Evolutionary conservation across 192 early-diverging fungal species (phyloP), one percentile per base, ranked within the genome.

Genomic region (Podila clonocystis): DNA sequence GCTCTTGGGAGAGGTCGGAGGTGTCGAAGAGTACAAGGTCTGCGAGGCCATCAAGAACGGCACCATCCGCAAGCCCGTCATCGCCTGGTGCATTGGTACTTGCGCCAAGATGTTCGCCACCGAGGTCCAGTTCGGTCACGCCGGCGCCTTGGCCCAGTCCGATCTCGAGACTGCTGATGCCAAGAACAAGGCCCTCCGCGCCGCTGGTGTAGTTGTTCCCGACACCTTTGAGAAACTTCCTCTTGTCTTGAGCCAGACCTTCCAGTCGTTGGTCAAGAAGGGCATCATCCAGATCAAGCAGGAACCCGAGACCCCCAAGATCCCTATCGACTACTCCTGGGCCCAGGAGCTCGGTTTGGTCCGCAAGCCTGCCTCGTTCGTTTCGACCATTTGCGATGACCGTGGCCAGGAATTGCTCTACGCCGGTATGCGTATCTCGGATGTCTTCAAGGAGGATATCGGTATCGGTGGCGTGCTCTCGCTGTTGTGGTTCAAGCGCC

Each of bases 311-410:
- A 83, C 91, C 38, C 97, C 97, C 73, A 97, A 97, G 91, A 97
- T 98, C 74, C 97, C 97, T 29, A 97, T 98, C 82, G 97, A 98
- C 88, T 98, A 98, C 86, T 91, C 95, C 13, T 98, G 97, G 97
- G 97, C 97, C 34, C 95, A 97, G 85, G 97, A 98, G 89, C 90
- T 98, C 33, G 97, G 97, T 24, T 90, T 98, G 68, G 94, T 98
- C 68, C 94, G 97, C 83, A 98, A 98, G 88, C 97, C 97, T 28
- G 95, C 97, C 9, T 93, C 93, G 71, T 98, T 98, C 82, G 96
- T 98, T 52, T 97, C 96, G 65, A 98, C 97, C 58, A 98, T 98
- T 84, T 95, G 93, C 84, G 97, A 98, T 86, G 97, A 98, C 89
- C 95, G 97, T 86, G 97, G 97, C 50, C 96, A 98, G 87, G 97